Percentiles rank a stretch among this genome's conserved stretches.
phyloP scores from a whole-genome alignment of 1,284 basidiomycete genomes.

The Sanguinoderma infundibulare region DNA sequence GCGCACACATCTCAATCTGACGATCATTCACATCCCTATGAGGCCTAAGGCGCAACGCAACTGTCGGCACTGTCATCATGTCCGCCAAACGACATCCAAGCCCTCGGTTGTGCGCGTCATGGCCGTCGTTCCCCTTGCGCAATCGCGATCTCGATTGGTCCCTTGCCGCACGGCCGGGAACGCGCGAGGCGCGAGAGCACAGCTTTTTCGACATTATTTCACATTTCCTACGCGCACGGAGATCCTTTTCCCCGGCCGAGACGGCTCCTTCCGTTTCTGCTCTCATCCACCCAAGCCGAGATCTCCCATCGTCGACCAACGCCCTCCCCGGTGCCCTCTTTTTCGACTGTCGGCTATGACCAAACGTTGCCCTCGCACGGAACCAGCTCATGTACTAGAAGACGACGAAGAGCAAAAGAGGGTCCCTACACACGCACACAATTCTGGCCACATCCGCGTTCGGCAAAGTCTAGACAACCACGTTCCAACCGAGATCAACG shows the following conservation, averaged over 20 bases:
- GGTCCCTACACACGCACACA: not conserved
- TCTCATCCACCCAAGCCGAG: not conserved
- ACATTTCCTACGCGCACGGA: not conserved
- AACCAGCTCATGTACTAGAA: not conserved
- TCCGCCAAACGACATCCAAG: not conserved
- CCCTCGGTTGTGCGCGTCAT: not conserved
- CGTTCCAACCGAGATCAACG: not conserved
- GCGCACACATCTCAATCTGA: not conserved
- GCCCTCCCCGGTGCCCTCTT: too few species aligned
- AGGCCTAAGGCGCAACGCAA: too few species aligned
- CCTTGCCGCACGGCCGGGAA: not conserved
- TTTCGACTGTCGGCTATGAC: too few species aligned
- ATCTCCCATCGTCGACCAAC: too few species aligned
- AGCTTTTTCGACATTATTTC: not conserved
- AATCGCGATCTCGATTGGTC: not conserved
- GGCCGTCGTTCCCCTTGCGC: not conserved
- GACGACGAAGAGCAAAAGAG: not conserved
- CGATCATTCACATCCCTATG: not conserved
- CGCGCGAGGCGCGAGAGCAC: not conserved
- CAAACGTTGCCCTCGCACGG: too few species aligned
- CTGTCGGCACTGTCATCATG: too few species aligned
- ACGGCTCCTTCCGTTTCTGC: not conserved
- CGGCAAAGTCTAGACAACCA: not conserved
- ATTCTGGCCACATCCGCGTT: not conserved
- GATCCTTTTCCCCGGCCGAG: not conserved